These are phyloP conservation scores for Blumeria graminis DNA, from an alignment of 2,329 filamentous ascomycete genomes.

Conservation along the genomic window DNA sequence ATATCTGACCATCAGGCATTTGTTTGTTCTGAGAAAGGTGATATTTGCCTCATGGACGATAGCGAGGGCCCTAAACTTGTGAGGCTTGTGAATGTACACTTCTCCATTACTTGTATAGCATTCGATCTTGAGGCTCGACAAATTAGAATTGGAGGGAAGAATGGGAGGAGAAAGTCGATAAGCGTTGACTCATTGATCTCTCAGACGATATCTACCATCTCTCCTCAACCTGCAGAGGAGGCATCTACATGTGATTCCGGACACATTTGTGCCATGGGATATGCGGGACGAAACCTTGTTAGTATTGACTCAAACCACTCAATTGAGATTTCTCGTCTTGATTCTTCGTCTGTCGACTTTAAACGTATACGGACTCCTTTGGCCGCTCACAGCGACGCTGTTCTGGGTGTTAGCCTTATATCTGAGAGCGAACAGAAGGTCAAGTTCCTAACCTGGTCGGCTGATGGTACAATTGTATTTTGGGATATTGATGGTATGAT, in stretches of 20 bases:
- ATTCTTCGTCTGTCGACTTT: slow-evolving; percentile 15
- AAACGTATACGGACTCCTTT: slow-evolving; percentile 24
- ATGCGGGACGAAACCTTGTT: slow-evolving; percentile 39
- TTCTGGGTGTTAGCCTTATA: slow-evolving; percentile 51
- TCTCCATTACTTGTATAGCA: slow-evolving; percentile 23
- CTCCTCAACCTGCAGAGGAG: slow-evolving; percentile 9
- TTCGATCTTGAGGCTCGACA: slow-evolving; percentile 15
- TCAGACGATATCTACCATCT: slow-evolving; percentile 13
- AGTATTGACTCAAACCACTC: slow-evolving; percentile 53
- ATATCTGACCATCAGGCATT: slow-evolving; percentile 54
- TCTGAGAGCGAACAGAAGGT: slow-evolving; percentile 35
- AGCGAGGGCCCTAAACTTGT: slow-evolving; percentile 46
- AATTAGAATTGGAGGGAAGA: slow-evolving; percentile 17
- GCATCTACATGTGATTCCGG: slow-evolving; percentile 13
- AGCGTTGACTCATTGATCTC: slow-evolving; percentile 21
- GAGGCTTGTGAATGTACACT: slow-evolving; percentile 40
- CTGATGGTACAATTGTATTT: slow-evolving; percentile 53
- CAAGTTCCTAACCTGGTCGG: slow-evolving; percentile 76
- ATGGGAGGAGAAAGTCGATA: slow-evolving; percentile 23
- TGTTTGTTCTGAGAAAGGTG: slow-evolving; percentile 66
- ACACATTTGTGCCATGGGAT: slow-evolving; percentile 40
- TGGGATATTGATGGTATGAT: slow-evolving; percentile 57
- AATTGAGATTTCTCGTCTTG: slow-evolving; percentile 32
- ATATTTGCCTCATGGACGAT: slow-evolving; percentile 69
- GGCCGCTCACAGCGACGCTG: slow-evolving; percentile 36